Evolutionary conservation across 257 asterid species (phyloP).

Genomic region (Solanum pimpinellifolium): DNA sequence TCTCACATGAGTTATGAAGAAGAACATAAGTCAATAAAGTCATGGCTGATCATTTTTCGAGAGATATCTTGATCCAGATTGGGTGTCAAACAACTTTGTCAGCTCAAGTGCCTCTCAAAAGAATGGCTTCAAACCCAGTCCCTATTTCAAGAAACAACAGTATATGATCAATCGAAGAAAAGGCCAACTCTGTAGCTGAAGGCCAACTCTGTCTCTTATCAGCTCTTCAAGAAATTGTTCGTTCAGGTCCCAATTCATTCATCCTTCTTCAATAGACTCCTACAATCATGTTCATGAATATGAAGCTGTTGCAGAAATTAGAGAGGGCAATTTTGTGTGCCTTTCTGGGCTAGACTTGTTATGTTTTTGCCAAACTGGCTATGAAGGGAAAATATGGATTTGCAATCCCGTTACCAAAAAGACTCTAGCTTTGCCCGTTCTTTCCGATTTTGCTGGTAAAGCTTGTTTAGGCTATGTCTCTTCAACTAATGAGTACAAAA

Average conservation of each 20-base stretch:
- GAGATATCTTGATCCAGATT: not conserved
- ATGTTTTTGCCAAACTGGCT: not conserved
- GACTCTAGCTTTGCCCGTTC: not conserved
- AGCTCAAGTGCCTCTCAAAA: slow-evolving; percentile 1
- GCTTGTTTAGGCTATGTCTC: not conserved
- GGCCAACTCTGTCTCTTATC: not conserved
- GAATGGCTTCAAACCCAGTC: not conserved
- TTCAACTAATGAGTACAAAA: not conserved
- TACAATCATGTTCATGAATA: not conserved
- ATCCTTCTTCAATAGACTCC: not conserved
- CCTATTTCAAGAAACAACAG: not conserved
- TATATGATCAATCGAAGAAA: not conserved
- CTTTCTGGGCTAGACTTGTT: not conserved
- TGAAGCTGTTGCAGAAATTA: not conserved
- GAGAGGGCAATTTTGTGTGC: not conserved
- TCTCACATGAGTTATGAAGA: not conserved
- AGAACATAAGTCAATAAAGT: not conserved
- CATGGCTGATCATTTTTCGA: not conserved
- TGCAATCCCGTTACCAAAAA: not conserved
- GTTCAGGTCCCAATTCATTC: not conserved
- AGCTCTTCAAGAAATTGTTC: not conserved
- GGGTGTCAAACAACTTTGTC: slow-evolving; percentile 3
- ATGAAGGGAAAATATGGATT: not conserved
- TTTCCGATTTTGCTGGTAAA: not conserved
- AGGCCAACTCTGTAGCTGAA: not conserved